Evolutionary conservation across 1,139 yeast genomes (phyloP).

Genomic region (Hansenula lynferdii): DNA sequence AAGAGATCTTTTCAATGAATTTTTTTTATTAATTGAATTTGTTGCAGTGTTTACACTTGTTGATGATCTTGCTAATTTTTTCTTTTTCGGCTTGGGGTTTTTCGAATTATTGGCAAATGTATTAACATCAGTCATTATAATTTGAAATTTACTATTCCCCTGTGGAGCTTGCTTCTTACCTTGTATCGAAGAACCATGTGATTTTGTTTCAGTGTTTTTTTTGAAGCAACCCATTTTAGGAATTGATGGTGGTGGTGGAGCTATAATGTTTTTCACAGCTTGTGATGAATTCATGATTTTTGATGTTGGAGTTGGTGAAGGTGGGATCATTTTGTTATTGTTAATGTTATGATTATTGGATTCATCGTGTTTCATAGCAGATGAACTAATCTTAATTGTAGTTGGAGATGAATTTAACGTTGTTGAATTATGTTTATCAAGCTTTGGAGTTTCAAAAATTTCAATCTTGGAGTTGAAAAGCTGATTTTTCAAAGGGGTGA

Average conservation of each 20-base stretch:
- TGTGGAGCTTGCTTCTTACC: conserved; percentile 2
- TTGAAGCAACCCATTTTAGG: conserved; percentile 19
- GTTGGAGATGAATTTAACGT: conserved; percentile 22
- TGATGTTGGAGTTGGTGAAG: conserved; percentile 14
- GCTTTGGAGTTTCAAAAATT: conserved; percentile 19
- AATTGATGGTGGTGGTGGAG: conserved; percentile 3
- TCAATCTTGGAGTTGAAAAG: conserved; percentile 11
- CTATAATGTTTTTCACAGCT: too few relatives aligned
- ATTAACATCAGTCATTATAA: conserved; percentile 22
- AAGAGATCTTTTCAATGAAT: conserved; percentile 17
- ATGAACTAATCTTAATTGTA: conserved; percentile 22
- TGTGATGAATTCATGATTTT: conserved; percentile 2
- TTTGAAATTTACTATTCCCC: conserved; percentile 15
- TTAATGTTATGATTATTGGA: not conserved
- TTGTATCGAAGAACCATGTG: conserved; percentile 1
- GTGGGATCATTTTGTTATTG: conserved; percentile 6
- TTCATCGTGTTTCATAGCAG: conserved; percentile 18
- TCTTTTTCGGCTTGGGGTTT: conserved; percentile 10
- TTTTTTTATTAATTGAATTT: conserved; percentile 13
- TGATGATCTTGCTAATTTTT: conserved; percentile 17
- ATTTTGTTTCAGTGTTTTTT: conserved; percentile 2
- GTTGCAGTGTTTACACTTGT: conserved; percentile 9
- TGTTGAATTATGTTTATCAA: conserved; percentile 9
- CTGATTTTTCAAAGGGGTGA: conserved; percentile 21
- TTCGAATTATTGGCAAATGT: conserved; percentile 14